Base-by-base conservation (phyloP, 2,329 filamentous ascomycete species). In the Orbilia ellipsospora region DNA sequence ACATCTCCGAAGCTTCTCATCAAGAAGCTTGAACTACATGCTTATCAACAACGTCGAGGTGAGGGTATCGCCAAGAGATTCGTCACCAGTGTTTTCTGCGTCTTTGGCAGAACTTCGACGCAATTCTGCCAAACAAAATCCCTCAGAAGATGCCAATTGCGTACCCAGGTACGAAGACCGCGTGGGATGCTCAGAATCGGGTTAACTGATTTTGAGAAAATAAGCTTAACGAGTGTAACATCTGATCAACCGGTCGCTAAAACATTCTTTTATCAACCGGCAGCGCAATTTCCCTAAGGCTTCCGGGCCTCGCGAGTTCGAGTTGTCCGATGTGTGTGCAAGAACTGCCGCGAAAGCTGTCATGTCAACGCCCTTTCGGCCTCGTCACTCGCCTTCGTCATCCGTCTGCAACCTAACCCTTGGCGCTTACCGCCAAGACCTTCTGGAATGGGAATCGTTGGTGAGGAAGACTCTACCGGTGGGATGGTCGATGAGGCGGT, bases 341-440 rank as follows among this genome's bases (percentile, higher is more conserved):
- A 56, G 36, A 74, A 56, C 63, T 74, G 51, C 63, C 70, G 63
- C 70, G 45, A 51, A 23, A 52, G 23, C 31, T 20, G 45, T 55
- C 51, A 57, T 12, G 40, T 56, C 50, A 52, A 68, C 63, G 63
- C 70, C 70, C 50, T 68, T 73, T 64, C 56, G 63, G 70, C 63
- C 23, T 74, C 70, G 70, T 74, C 70, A 74, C 70, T 74, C 26
- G 48, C 13, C 66, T 40, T 74, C 70, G 70, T 74, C 70, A 74
- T 74, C 70, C 18, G 51, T 63, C 63, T 74, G 70, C 70, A 68
- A 74, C 70, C 70, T 74, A 64, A 63, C 44, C 6, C 70, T 74
- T 74, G 70, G 70, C 70, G 59, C 57, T 74, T 63, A 74, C 51
- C 70, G 63, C 70, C 70, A 74, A 74, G 70, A 60, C 3, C 63